phyloP scores from a whole-genome alignment of 192 early-diverging fungal genomes.

The Dissophora globulifera region DNA sequence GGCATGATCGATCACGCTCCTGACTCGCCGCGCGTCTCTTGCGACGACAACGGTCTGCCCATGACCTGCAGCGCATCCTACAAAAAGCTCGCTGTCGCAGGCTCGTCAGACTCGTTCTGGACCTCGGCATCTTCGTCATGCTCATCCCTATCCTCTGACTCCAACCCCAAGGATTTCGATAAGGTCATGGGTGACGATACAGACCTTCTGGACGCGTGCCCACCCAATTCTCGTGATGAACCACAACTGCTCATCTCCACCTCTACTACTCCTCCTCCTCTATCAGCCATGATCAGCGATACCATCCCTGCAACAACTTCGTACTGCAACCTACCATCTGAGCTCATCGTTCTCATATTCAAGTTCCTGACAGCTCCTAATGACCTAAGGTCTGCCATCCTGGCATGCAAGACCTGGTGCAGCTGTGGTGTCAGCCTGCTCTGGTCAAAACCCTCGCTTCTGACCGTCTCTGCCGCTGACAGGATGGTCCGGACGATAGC shows the following conservation, averaged over 20 bases:
- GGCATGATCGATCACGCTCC: no score
- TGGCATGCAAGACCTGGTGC: slow-evolving; percentile 61
- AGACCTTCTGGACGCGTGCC: not conserved
- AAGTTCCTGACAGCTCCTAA: slow-evolving; percentile 52
- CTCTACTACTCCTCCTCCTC: not conserved
- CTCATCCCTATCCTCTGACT: not conserved
- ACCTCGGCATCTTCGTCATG: slow-evolving; percentile 18
- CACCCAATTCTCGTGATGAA: not conserved
- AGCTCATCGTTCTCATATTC: slow-evolving; percentile 63
- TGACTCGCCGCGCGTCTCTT: no score
- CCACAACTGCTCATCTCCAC: not conserved
- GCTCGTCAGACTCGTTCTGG: slow-evolving; percentile 5
- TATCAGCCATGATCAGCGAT: not conserved
- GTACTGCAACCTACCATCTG: slow-evolving; percentile 56
- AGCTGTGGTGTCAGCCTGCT: slow-evolving; percentile 42
- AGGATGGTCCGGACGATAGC: slow-evolving; percentile 29
- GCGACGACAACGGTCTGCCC: not conserved
- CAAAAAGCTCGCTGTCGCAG: not conserved
- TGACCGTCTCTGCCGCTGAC: slow-evolving; percentile 2
- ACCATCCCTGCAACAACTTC: not conserved
- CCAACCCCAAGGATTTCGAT: not conserved
- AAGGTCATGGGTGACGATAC: not conserved
- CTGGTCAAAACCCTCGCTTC: slow-evolving; percentile 26
- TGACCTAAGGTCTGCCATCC: slow-evolving; percentile 59
- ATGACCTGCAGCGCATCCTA: not conserved